phyloP scores from a whole-genome alignment of 441 rosid genomes.

The Adansonia madagascariensis region DNA sequence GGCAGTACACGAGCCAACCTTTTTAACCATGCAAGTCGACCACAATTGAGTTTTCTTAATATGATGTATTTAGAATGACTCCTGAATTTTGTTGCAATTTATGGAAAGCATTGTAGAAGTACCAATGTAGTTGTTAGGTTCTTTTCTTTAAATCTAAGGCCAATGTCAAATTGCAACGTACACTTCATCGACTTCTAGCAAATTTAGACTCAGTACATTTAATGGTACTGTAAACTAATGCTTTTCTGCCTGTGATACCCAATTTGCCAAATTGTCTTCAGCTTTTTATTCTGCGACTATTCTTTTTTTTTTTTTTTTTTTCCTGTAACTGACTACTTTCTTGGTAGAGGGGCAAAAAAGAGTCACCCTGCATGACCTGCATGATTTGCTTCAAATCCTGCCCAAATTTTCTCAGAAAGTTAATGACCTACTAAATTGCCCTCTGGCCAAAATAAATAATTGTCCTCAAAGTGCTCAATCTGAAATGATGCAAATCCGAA shows the following conservation, averaged over 20 bases:
- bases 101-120: background rate
- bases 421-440: no score
- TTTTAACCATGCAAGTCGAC: background rate
- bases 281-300: background rate
- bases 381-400: no score
- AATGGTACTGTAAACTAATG: background rate
- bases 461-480: no score
- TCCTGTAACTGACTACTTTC: background rate
- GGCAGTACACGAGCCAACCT: background rate
- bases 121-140: background rate
- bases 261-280: background rate
- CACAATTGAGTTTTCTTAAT: background rate
- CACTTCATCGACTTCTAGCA: background rate
- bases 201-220: background rate
- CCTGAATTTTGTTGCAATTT: background rate
- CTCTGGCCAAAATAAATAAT: no score
- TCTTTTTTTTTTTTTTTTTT: background rate
- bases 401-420: no score
- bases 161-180: background rate
- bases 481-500: no score
- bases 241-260: background rate
- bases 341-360: background rate
- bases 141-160: background rate
- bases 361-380: no score
- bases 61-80: background rate